These are phyloP conservation scores for Talaromyces sp. DNA, from an alignment of 2,329 filamentous ascomycete genomes.

Conservation along the genomic window DNA sequence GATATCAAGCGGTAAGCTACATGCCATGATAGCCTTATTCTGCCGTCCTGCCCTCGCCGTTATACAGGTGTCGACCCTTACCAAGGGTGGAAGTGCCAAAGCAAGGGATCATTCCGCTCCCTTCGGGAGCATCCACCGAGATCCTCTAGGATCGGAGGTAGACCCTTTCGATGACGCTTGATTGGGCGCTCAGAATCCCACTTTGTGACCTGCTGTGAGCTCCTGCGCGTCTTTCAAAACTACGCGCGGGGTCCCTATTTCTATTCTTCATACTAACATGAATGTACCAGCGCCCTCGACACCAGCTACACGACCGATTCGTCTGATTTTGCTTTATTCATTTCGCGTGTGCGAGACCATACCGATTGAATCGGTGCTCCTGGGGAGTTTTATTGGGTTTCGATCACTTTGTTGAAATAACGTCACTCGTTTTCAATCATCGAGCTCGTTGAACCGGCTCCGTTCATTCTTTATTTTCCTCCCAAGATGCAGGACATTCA, in stretches of 20 bases:
- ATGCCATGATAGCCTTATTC: conserved; percentile 13
- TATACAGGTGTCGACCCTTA: conserved; percentile 4
- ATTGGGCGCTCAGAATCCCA: conserved; percentile 14
- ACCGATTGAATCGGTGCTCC: conserved; percentile 25
- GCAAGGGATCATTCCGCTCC: conserved; percentile 26
- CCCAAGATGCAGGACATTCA: conserved; percentile 23
- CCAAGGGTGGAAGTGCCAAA: conserved; percentile 8
- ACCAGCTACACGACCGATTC: background rate
- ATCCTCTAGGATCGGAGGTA: conserved; percentile 14
- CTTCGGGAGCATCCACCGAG: conserved; percentile 15
- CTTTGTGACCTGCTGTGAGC: conserved; percentile 7
- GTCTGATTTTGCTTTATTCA: background rate
- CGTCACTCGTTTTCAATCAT: conserved; percentile 14
- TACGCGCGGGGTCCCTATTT: conserved; percentile 1
- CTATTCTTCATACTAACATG: conserved; percentile 6
- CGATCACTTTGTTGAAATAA: conserved; percentile 4
- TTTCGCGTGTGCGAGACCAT: conserved; percentile 3
- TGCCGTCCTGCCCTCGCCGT: conserved; percentile 1
- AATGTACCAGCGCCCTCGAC: conserved; percentile 5
- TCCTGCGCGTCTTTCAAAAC: conserved; percentile 6
- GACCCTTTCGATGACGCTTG: conserved; percentile 10
- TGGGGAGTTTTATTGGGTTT: conserved; percentile 17
- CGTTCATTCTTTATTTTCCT: conserved; percentile 1
- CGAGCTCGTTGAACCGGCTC: conserved; percentile 17
- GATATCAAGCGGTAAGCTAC: conserved; percentile 18